Evolutionary conservation across 768 basidiomycete species (phyloP), one percentile per base, ranked within the genome.

Genomic region (Suillus ampliporus): DNA sequence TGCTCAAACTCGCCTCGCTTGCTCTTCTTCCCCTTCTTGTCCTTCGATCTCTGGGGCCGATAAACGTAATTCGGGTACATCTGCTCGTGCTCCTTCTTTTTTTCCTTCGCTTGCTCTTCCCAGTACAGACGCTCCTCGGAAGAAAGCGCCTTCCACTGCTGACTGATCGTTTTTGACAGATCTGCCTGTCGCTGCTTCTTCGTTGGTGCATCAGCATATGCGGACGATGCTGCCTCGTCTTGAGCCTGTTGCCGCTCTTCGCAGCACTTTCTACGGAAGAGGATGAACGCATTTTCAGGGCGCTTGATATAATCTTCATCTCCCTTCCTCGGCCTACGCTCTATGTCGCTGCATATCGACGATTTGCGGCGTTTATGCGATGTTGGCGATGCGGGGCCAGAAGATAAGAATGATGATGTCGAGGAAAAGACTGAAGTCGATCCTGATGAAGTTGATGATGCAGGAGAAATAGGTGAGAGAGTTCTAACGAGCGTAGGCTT

Each of bases 241-340:
- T 78, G 79, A 50, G 83, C 82, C 15, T 79, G 77, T 73, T 89
- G 86, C 38, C 87, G 85, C 57, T 90, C 88, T 75, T 89, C 87
- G 76, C 88, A 90, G 76, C 88, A 90, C 69, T 89, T 86, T 68
- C 90, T 84, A 60, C 91, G 86, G 84, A 92, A 92, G 60, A 92
- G 83, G 73, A 92, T 92, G 80, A 92, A 92, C 9, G 91, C 91
- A 70, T 92, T 92, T 77, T 91, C 89, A 2, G 90, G 91, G 47
- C 91, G 86, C 76, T 91, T 91, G 79, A 92, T 86, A 71, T 92
- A 92, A 74, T 90, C 89, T 54, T 89, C 89, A 75, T 92, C 90
- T 68, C 91, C 90, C 79, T 88, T 82, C 74, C 79, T 81, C 10
- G 82, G 76, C 61, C 76, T 68, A 66, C 85, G 85, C 64, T 88